Percentiles rank a stretch among this genome's conserved stretches.
phyloP scores from a whole-genome alignment of 2,329 filamentous ascomycete genomes.

The Peltaster fructicola region DNA sequence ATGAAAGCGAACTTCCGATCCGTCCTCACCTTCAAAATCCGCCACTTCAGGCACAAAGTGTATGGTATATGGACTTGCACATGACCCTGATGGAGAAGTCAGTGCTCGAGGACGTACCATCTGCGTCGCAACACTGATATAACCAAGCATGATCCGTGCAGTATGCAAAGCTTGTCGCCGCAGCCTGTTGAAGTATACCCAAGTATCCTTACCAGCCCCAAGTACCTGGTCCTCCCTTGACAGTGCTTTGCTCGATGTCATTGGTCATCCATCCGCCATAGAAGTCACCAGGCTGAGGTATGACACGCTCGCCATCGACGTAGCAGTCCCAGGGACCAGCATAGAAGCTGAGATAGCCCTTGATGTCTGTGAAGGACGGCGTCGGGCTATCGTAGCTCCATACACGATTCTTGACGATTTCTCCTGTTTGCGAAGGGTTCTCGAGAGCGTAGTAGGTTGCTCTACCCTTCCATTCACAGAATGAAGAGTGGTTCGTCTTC shows the following conservation, averaged over 20 bases:
- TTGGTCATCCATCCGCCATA: conserved; percentile 48
- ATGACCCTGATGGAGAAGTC: too few relatives aligned
- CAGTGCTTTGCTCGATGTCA: conserved; percentile 35
- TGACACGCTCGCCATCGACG: conserved; percentile 42
- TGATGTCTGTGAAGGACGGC: conserved; percentile 33
- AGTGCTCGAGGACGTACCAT: too few relatives aligned
- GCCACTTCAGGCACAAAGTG: too few relatives aligned
- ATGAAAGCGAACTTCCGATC: too few relatives aligned
- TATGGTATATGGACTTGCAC: too few relatives aligned
- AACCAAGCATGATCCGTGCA: too few relatives aligned
- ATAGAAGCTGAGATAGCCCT: conserved; percentile 41
- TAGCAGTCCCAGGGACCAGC: conserved; percentile 44
- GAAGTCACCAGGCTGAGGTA: conserved; percentile 43
- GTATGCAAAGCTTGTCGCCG: too few relatives aligned
- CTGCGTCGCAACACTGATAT: too few relatives aligned
- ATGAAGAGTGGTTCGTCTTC: conserved; percentile 29
- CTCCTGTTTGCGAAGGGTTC: conserved; percentile 21
- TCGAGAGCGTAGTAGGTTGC: conserved; percentile 40
- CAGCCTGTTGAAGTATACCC: too few relatives aligned
- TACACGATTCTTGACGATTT: conserved; percentile 32
- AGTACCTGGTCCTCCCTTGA: conserved; percentile 30
- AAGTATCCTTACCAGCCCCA: conserved; percentile 12
- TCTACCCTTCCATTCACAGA: conserved; percentile 44
- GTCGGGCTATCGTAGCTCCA: conserved; percentile 44
- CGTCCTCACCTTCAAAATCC: too few relatives aligned